Percentiles rank a stretch among this genome's conserved stretches.
These are phyloP conservation scores for Leucocoprinus leucothites DNA, from an alignment of 768 basidiomycete genomes.

Conservation along the genomic window DNA sequence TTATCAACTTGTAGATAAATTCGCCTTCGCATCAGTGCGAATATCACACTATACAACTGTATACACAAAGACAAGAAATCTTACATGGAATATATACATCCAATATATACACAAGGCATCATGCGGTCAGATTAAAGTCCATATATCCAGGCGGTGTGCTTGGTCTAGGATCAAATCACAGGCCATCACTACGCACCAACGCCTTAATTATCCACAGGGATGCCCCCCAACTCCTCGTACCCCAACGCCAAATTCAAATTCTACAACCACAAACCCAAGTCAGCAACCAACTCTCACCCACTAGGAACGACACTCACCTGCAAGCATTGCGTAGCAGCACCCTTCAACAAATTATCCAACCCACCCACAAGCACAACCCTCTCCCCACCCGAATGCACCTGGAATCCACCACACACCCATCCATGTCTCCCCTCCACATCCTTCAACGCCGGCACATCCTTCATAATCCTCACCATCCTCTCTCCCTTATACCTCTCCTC, in stretches of 20 bases:
- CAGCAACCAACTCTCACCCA: not conserved
- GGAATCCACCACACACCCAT: constrained; percentile 90
- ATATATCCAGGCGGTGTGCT: too few species aligned
- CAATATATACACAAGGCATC: too few species aligned
- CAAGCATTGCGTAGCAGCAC: constrained; percentile 97
- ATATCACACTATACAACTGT: too few species aligned
- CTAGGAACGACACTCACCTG: constrained; percentile 53
- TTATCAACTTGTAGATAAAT: too few species aligned
- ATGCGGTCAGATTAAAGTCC: too few species aligned
- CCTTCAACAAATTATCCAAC: constrained; percentile 94
- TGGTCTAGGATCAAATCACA: too few species aligned
- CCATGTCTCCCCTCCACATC: constrained; percentile 85
- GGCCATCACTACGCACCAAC: not conserved
- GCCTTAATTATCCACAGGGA: constrained; percentile 36
- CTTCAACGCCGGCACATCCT: constrained; percentile 66
- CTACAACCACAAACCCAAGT: constrained; percentile 31
- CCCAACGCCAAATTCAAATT: constrained; percentile 91
- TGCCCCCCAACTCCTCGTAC: constrained; percentile 81
- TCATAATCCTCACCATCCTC: constrained; percentile 64
- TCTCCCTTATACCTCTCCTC: constrained; percentile 76
- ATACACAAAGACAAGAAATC: too few species aligned
- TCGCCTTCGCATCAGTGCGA: too few species aligned
- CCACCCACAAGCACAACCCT: constrained; percentile 96
- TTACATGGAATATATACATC: too few species aligned
- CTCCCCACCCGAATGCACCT: constrained; percentile 86